Evolutionary conservation across 2,329 filamentous ascomycete genomes (phyloP).

Genomic region (Teratosphaeria epicoccoides): DNA sequence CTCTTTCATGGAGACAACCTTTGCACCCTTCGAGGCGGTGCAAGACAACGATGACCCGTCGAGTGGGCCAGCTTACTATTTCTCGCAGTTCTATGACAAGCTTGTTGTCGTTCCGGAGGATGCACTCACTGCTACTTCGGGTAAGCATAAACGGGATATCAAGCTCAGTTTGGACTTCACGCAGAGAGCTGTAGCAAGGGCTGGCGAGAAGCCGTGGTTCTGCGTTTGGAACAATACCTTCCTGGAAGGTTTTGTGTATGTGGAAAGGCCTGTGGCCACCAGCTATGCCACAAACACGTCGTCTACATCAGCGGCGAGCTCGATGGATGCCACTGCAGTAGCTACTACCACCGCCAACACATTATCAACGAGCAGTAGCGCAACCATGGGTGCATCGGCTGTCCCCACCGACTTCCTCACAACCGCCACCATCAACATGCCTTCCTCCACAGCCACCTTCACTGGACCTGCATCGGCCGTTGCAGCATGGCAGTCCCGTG

Average conservation of each 20-base stretch:
- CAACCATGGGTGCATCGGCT: conserved; percentile 8
- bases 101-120: conserved; percentile 43
- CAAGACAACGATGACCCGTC: conserved; percentile 45
- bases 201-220: conserved; percentile 56
- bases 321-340: conserved; percentile 1
- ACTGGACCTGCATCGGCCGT: conserved; percentile 9
- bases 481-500: conserved; percentile 5
- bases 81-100: conserved; percentile 53
- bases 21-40: conserved; percentile 41
- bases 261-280: conserved; percentile 40
- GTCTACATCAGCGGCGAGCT: background rate
- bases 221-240: conserved; percentile 60
- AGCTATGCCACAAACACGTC: conserved; percentile 6
- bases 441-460: conserved; percentile 12
- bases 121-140: conserved; percentile 16
- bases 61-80: conserved; percentile 54
- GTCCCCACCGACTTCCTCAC: conserved; percentile 4
- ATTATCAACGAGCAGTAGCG: conserved; percentile 7
- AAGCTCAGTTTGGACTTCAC: conserved; percentile 13
- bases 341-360: background rate
- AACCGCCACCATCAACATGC: conserved; percentile 9
- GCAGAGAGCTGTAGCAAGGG: conserved; percentile 34
- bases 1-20: conserved; percentile 35
- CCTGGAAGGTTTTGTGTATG: conserved; percentile 57
- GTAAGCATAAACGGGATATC: conserved; percentile 12